A percentile compares a stretch with the other conserved stretches of the same genome.
phyloP scores from a whole-genome alignment of 2,329 filamentous ascomycete genomes.

The Pseudocercospora cruenta region DNA sequence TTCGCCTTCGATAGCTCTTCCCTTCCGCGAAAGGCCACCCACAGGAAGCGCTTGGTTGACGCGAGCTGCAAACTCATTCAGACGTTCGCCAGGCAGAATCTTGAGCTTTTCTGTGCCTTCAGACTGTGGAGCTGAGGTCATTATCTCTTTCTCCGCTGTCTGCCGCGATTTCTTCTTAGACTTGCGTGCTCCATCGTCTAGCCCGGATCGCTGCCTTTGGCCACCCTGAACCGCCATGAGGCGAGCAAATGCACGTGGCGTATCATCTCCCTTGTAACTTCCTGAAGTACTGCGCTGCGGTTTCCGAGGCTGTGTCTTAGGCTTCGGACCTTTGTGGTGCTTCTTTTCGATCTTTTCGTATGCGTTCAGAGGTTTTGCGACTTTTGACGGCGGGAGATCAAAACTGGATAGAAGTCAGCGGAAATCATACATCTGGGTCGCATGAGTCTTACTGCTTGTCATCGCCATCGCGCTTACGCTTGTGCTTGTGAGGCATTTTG shows the following conservation, averaged over 20 bases:
- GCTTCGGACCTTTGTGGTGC: constrained; percentile 24
- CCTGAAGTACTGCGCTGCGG: constrained; percentile 37
- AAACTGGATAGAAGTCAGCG: constrained; percentile 48
- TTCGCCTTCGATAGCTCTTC: constrained; percentile 65
- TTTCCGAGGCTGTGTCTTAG: constrained; percentile 15
- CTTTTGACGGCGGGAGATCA: constrained; percentile 63
- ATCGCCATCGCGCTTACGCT: constrained; percentile 38
- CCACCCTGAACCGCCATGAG: constrained; percentile 72
- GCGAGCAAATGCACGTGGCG: constrained; percentile 82
- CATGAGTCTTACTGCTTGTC: constrained; percentile 35
- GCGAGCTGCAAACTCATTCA: constrained; percentile 78
- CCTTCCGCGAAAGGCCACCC: constrained; percentile 63
- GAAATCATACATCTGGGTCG: constrained; percentile 42
- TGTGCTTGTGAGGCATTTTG: constrained; percentile 40
- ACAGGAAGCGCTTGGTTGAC: constrained; percentile 86
- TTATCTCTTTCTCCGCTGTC: constrained; percentile 15
- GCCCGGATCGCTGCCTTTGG: constrained; percentile 62
- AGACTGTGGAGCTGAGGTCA: neutral
- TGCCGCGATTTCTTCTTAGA: constrained; percentile 54
- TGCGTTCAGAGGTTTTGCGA: constrained; percentile 63
- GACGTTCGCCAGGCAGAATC: constrained; percentile 80
- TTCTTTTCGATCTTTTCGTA: constrained; percentile 47
- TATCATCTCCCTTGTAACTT: constrained; percentile 70
- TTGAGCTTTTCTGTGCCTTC: constrained; percentile 55
- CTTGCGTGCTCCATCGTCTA: constrained; percentile 67